Percentiles rank a stretch among this genome's conserved stretches.
phyloP scores from a whole-genome alignment of 2,329 filamentous ascomycete genomes.

The Penicillium freii region DNA sequence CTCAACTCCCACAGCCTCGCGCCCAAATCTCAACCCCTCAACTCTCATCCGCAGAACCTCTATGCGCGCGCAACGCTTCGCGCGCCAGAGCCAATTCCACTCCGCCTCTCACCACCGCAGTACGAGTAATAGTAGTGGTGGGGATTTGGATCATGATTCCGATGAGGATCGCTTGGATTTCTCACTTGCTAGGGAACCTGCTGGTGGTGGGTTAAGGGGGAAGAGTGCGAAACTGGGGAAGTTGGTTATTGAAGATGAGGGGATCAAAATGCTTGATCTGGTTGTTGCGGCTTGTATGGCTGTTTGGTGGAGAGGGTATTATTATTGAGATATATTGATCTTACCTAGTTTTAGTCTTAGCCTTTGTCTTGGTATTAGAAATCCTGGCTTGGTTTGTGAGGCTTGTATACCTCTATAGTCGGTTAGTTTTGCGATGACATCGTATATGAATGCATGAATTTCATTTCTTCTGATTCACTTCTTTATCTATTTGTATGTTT shows the following conservation, averaged over 20 bases:
- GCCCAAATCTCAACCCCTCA: conserved; percentile 33
- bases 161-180: conserved; percentile 61
- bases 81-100: conserved; percentile 18
- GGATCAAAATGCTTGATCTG: conserved; percentile 92
- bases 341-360: background rate
- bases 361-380: background rate
- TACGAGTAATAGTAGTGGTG: conserved; percentile 22
- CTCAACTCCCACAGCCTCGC: conserved; percentile 16
- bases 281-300: conserved; percentile 88
- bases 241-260: conserved; percentile 83
- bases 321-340: conserved; percentile 27
- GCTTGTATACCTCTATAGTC: background rate
- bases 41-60: conserved; percentile 30
- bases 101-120: conserved; percentile 11
- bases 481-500: background rate
- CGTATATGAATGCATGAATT: background rate
- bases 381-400: background rate
- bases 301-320: conserved; percentile 88
- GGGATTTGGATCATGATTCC: conserved; percentile 11
- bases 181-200: conserved; percentile 74
- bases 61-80: conserved; percentile 21
- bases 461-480: background rate
- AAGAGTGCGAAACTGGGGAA: conserved; percentile 92
- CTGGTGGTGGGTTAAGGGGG: conserved; percentile 81
- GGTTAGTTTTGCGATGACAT: background rate